Base-by-base conservation (phyloP, 2,329 filamentous ascomycete species). In the Colletotrichum spaethianum region DNA sequence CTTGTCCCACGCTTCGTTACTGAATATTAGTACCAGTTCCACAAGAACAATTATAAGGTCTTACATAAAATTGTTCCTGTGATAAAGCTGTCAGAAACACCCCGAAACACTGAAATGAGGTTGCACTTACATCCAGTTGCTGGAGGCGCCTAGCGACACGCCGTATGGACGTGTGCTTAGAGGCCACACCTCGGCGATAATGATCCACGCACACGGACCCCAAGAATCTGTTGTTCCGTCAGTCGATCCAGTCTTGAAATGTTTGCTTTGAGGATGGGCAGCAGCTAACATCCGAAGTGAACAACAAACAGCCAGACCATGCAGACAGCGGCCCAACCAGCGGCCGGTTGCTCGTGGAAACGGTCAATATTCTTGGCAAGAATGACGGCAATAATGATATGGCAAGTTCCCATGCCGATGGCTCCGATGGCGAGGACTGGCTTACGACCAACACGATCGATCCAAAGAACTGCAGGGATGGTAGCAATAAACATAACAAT, bases 251-350 rank as follows among this genome's bases (percentile, higher is more conserved):
- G 23, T 12, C 0, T 26, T 12, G 1, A 57, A 11, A n/a, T 31
- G 7, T 16, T 20, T 31, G 86, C 70, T 88, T 90, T 20, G 90
- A 90, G 0, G 90, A 89, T 90, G 91, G 93, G 3, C 86, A 89
- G 77, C 91, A 12, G 40, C 63, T 55, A 36, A 68, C 68, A 94
- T 38, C 91, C 93, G 77, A 95, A 95, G 80, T 93, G 89, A 38
- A 93, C 84, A 36, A 93, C 90, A 74, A 93, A 94, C 0, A 95
- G 85, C 92, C 93, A 94, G 11, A 93, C 90, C 88, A 93, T 92
- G 63, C 79, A 82, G 2, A 87, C 84, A 7, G 87, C 91, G 0
- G 92, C 93, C 93, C 93, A 95, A 1, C 93, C 93, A 0, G 92
- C 75, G 2, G 72, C 74, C 18, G 71, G 75, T 44, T 94, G 87